Base-by-base conservation (phyloP, 2,329 filamentous ascomycete genomes). In the Fusarium mangiferae region DNA sequence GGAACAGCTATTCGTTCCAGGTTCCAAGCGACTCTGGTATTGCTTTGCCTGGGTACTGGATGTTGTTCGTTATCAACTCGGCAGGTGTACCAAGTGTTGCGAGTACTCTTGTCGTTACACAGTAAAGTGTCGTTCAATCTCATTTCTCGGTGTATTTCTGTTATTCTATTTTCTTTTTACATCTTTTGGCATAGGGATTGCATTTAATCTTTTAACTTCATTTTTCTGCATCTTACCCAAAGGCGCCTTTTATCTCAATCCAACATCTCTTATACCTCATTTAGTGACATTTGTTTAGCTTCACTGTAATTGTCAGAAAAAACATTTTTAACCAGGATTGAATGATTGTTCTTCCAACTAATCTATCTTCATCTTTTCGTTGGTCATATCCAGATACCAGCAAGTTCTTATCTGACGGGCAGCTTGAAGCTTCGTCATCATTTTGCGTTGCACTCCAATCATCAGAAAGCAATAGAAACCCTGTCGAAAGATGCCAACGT, bases 11-110 rank as follows among this genome's bases (percentile, higher is more conserved):
- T 13, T 51, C 57, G 2, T 54, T 75, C 20, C 41, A 44, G 1
- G 13, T 75, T 14, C 73, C 73, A 22, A n/a, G 20, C 6, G 73
- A 74, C 13, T 26, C 73, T 14, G 73, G 73, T 1, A 48, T 75
- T 22, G 61, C 52, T 35, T n/a, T 74, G 12, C 73, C 73, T 6
- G 73, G 73, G 1, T 74, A 72, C 35, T 75, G 66, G 73, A 74
- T 75, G 70, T 41, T 75, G 3, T 75, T 75, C 22, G 73, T 69
- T 1, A 44, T 75, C 9, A 66, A 71, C 48, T 51, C 54, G n/a
- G 66, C 35, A 5, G 73, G 73, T 7, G 73, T 75, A 0, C 73
- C 73, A 13, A 74, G 70, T 39, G 39, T 75, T 12, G 70, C 73
- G 3, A 38, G 39, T 5, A 68, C 66, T 41, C 51, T 55, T 55